Evolutionary conservation across 2,329 filamentous ascomycete species (phyloP).

Genomic region (Xylariaceae sp.): DNA sequence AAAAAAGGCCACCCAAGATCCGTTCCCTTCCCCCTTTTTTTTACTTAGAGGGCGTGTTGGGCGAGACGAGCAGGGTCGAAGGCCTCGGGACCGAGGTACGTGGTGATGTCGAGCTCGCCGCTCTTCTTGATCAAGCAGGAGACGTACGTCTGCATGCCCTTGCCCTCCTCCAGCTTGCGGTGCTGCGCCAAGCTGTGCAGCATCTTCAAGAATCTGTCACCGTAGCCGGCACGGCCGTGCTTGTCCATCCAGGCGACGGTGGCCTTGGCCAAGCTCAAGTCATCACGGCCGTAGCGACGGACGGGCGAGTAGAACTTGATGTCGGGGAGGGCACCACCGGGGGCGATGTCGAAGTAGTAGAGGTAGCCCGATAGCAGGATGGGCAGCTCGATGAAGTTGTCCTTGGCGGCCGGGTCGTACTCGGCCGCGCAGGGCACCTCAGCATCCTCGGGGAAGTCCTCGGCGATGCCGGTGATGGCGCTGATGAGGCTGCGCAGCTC

Average conservation of each 20-base stretch:
- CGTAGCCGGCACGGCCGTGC: conserved; percentile 13
- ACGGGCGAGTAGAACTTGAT: conserved; percentile 24
- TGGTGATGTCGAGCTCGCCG: conserved; percentile 13
- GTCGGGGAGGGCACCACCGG: conserved; percentile 16
- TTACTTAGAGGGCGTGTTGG: neutral
- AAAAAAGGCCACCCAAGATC: neutral
- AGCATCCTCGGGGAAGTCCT: conserved; percentile 18
- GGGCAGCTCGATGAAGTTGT: conserved; percentile 6
- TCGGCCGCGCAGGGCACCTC: conserved; percentile 11
- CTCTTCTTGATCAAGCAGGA: conserved; percentile 8
- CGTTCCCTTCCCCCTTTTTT: neutral
- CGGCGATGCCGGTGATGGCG: conserved; percentile 5
- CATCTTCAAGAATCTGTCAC: conserved; percentile 2
- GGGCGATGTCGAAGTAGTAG: conserved; percentile 28
- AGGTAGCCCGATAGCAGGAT: conserved; percentile 14
- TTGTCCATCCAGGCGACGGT: conserved; percentile 16
- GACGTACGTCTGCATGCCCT: conserved; percentile 14
- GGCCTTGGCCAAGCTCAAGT: conserved; percentile 14
- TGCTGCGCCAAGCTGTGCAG: conserved; percentile 7
- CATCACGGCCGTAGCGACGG: conserved; percentile 19
- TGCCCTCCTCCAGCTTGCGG: conserved; percentile 1
- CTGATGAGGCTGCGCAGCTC: conserved; percentile 17
- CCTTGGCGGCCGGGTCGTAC: conserved; percentile 3
- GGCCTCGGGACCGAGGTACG: conserved; percentile 10
- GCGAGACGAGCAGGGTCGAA: conserved; percentile 1